Base-by-base conservation (phyloP, 768 basidiomycete species). In the Ephemerocybe angulata region DNA sequence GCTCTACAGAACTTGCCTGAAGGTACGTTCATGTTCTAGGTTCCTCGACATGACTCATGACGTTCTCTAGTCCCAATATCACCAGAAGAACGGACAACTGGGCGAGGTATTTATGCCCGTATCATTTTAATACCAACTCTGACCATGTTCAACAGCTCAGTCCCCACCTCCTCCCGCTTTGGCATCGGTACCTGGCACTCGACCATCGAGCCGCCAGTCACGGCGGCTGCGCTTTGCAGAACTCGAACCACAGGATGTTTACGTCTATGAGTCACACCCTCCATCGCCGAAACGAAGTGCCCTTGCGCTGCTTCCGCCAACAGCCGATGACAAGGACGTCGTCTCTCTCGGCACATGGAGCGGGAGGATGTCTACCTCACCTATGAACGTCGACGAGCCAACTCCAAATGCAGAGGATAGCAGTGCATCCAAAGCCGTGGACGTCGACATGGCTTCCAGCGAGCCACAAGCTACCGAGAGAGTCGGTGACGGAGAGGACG, bases 231-330 rank as follows among this genome's bases (percentile, higher is more conserved):
- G 90, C 17, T 93, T 93, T 62, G 87, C 89, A 29, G 85, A 91
- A 35, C 73, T 90, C 15, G 81, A 78, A 1, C 83, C 88, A 0
- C 70, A 80, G n/a, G 87, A 92, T 63, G 82, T 93, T 2, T 78
- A 90, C 67, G 86, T 93, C 1, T 93, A 93, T 62, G 87, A 90
- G 61, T 91, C 90, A 13, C 85, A 83, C 1, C 90, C 89, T 3
- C 73, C 86, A 1, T 90, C 91, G 3, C 90, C 90, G 0, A 76
- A 76, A n/a, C 80, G 77, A 57, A 79, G 76, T 55, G 63, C 71
- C 0, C 70, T 90, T 1, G 83, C 89, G 0, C 73, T 89, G 2
- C 85, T 82, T 4, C 75, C 83, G 3, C 75, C 82, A 27, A 63
- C 71, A 0, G 69, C 64, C 11, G 59, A 68, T 65, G 65, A 69